Base-by-base conservation (phyloP, 2,329 filamentous ascomycete species). In the Cladosporium austrohemisphaericum region DNA sequence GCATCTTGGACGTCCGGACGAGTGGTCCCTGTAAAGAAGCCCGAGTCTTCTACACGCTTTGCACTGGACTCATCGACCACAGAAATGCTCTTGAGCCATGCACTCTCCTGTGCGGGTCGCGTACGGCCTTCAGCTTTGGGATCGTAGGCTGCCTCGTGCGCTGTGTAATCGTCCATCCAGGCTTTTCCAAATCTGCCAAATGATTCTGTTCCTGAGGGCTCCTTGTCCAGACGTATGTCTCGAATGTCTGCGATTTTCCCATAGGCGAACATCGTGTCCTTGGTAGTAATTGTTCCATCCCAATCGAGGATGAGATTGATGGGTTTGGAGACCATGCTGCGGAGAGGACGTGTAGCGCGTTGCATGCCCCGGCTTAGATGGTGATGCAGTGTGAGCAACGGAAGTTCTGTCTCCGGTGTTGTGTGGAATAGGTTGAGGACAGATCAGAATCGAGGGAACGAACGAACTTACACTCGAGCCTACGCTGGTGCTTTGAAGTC, bases 201-300 rank as follows among this genome's bases (percentile, higher is more conserved):
- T 11, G 14, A 22, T 16, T 49, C 23, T 11, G 49, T 28, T 23
- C 33, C 49, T 14, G 22, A 49, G 8, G 5, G 59, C 55, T 14
- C 57, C 55, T 22, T 55, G 53, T 9, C 50, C 50, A 11, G 61
- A 18, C 61, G 65, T 20, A 47, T 37, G 22, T 63, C 55, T 28
- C 54, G 47, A n/a, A 59, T 57, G 16, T 52, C 53, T 2, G 68
- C 64, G 11, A 75, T 66, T 25, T 60, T 58, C 32, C 67, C 70
- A 8, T 76, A 64, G 11, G 69, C 49, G n/a, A 67, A 57, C 41
- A 76, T 65, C 0, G 73, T 75, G 54, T 76, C 74, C 18, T 63
- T 63, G 32, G 58, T 55, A 10, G 73, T 75, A 22, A 75, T 57
- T 0, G 73, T 76, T 48, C 72, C 71, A 54, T 76, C 74, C 65